phyloP scores from a whole-genome alignment of 352 stramenopile species.

The Phytophthora podocarpi region DNA sequence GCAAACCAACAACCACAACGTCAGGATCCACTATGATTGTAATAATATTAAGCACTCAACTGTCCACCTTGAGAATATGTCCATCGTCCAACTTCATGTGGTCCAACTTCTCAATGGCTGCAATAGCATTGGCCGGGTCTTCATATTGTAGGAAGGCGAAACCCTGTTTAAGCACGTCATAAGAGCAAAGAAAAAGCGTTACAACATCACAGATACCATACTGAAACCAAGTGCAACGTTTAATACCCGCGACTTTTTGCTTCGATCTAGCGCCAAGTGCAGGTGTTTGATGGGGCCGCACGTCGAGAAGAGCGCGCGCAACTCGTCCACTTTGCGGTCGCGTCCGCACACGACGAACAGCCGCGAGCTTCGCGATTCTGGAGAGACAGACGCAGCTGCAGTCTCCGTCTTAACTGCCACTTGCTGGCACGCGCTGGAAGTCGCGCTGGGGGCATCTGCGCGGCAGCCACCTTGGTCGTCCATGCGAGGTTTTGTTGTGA shows the following conservation, averaged over 20 bases:
- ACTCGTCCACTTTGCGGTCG: slow-evolving; percentile 62
- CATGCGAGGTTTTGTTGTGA: slow-evolving; percentile 33
- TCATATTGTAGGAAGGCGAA: slow-evolving; percentile 86
- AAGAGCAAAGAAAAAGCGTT: neutral
- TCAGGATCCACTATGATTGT: neutral
- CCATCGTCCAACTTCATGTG: slow-evolving; percentile 65
- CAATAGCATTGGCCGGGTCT: slow-evolving; percentile 42
- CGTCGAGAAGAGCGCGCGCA: slow-evolving; percentile 59
- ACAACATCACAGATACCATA: neutral
- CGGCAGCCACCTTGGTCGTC: slow-evolving; percentile 9
- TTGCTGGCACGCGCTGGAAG: neutral
- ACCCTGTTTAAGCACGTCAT: slow-evolving; percentile 40
- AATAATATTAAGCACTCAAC: neutral
- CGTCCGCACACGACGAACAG: slow-evolving; percentile 82
- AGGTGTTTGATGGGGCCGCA: slow-evolving; percentile 71
- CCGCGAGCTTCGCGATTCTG: slow-evolving; percentile 16
- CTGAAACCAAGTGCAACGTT: neutral
- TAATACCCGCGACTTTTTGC: slow-evolving; percentile 70
- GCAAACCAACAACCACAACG: neutral
- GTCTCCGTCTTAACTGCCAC: neutral
- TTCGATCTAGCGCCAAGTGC: slow-evolving; percentile 76
- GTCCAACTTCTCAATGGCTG: slow-evolving; percentile 71
- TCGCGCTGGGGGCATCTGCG: neutral
- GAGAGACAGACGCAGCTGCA: neutral
- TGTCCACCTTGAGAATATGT: slow-evolving; percentile 70